Base-by-base conservation (phyloP, 2,329 filamentous ascomycete genomes). In the Aspergillus ochraceoroseus region DNA sequence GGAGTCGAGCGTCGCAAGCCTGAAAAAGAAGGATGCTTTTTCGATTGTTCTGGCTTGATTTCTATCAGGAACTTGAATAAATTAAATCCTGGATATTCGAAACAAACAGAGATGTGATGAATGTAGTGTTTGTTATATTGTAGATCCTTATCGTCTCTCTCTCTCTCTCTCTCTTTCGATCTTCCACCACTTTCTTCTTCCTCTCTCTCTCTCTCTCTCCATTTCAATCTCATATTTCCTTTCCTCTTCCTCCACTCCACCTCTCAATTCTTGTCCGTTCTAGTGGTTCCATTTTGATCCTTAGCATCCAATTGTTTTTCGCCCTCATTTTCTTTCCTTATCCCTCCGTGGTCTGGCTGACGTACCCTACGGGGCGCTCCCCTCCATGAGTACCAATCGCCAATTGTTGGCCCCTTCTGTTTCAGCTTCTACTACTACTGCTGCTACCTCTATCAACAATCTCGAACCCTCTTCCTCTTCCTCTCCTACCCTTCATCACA, bases 401-500 rank as follows among this genome's bases (percentile, higher is more conserved):
- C 45, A 40, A 35, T 51, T 44, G 22, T 28, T 38, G 34, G 40
- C 33, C 36, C 14, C 38, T 38, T 38, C 49, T 33, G 40, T 44
- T 32, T 38, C 45, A 23, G 27, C 31, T 23, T 26, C 38, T 22
- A 23, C 31, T 27, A 34, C 34, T 18, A 27, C 31, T 26, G 20
- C 22, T 25, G 15, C 42, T 23, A 39, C 40, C 32, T 26, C 32
- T 32, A 14, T 45, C 35, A 20, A 43, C 39, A 49, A 52, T 32
- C 38, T 38, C 8, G 52, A 44, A 43, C 48, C 52, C 49, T 48
- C 51, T 40, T 46, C 34, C 31, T 49, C 55, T 46, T 53, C 58
- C 11, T 38, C 48, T 9, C 7, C n/a, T n/a, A n/a, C n/a, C n/a
- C n/a, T n/a, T 18, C 23, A 18, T 41, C 19, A 11, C 23, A 7